Conservation (phyloP, 331 rosid genomes). For the Cydonia oblonga region DNA sequence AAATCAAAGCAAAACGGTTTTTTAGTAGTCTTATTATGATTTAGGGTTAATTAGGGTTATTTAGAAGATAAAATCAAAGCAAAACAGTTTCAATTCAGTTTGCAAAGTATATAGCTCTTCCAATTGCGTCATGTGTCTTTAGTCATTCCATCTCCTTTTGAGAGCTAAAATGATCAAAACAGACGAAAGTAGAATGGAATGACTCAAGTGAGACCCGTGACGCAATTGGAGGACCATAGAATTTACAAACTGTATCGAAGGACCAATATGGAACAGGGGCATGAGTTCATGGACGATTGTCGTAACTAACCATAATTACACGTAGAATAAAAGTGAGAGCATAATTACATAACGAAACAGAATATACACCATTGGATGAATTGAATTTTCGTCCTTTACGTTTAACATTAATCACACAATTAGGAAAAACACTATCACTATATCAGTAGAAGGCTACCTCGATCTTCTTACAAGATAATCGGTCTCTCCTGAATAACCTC, state of each 20-base stretch:
- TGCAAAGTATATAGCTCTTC: background rate
- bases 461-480: background rate
- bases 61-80: too few species aligned
- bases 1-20: background rate
- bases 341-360: background rate
- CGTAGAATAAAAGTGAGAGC: too few species aligned
- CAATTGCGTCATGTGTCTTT: too few species aligned
- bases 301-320: too few species aligned
- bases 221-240: background rate
- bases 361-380: background rate
- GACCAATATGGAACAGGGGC: too few species aligned
- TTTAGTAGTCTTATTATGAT: too few species aligned
- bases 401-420: background rate
- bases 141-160: too few species aligned
- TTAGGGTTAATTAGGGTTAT: background rate
- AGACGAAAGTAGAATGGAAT: too few species aligned
- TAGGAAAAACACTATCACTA: background rate
- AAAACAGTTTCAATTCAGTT: background rate
- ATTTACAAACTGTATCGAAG: too few species aligned
- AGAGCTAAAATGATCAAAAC: background rate
- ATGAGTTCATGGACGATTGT: too few species aligned
- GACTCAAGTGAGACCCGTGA: background rate
- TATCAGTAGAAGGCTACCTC: background rate
- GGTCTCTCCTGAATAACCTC: constrained; percentile 33
- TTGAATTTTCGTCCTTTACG: background rate